Evolutionary conservation across 2,329 filamentous ascomycete species (phyloP), one percentile per base, ranked within the genome.

Genomic region (Aspergillus vadensis): DNA sequence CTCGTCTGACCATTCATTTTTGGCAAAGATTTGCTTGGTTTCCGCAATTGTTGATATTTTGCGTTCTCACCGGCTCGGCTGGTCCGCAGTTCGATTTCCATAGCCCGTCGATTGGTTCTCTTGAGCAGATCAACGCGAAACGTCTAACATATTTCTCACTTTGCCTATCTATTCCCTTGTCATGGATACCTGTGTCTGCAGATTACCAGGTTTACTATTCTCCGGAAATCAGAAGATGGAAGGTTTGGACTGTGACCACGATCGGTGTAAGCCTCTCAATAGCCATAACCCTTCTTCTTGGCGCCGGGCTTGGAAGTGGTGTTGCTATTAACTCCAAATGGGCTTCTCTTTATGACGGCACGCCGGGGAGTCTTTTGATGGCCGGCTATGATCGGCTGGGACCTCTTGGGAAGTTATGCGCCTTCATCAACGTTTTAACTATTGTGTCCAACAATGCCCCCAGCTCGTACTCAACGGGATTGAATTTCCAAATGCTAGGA

Each of bases 161-260:
- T 2, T 72, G 72, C 19, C 61, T 78, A 15, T 77, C 77, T 0
- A 67, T 72, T 1, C 64, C 70, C 6, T 69, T 79, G 10, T 67
- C 74, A 3, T 76, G 74, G 73, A 66, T 72, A 0, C 74, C 74
- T 1, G 64, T 73, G 5, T 72, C 72, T 14, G 74, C 77, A 6
- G 79, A 81, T 60, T 80, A 79, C 63, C 80, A 77, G 47, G 78
- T 80, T 43, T 80, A 81, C 63, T 78, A 79, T 59, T 76, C 77
- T 0, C 70, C 74, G 2, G 64, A 70, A 2, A 75, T 76, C 12
- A 71, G 70, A 53, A 71, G 70, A 53, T 74, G 71, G 63, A 72
- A 71, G 43, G 74, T 72, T 30, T 80, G 79, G 63, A 59, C 69
- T 2, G 73, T 76, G 57, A 80, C 78, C 2, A 73, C 74, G 12